These are phyloP conservation scores for Spizellomyces sp. DNA, from an alignment of 192 early-diverging fungal species.

Conservation along the genomic window DNA sequence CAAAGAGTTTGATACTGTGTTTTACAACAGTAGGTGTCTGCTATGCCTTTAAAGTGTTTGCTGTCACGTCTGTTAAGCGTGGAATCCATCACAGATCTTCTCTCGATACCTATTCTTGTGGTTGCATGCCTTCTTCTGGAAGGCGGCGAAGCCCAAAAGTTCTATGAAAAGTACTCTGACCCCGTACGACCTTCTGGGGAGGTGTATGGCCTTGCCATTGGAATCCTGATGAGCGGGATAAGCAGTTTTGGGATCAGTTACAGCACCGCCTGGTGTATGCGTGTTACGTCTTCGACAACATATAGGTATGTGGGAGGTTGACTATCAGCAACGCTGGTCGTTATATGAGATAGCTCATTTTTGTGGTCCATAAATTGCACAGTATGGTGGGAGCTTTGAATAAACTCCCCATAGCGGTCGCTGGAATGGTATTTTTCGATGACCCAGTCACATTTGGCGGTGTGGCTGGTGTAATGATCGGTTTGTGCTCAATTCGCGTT, in stretches of 20 bases:
- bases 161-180: conserved; percentile 41
- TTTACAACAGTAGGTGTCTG: conserved; percentile 77
- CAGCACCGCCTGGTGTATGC: conserved; percentile 78
- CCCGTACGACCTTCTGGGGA: conserved; percentile 11
- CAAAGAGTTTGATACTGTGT: conserved; percentile 98
- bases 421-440: conserved; percentile 94
- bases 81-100: conserved; percentile 49
- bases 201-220: conserved; percentile 50
- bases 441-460: conserved; percentile 78
- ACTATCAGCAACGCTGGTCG: background rate
- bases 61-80: background rate
- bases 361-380: background rate
- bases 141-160: conserved; percentile 15
- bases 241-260: conserved; percentile 92
- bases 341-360: background rate
- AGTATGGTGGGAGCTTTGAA: conserved; percentile 98
- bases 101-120: conserved; percentile 75
- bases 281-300: conserved; percentile 62
- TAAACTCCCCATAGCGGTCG: conserved; percentile 93
- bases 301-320: conserved; percentile 41
- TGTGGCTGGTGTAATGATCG: conserved; percentile 85
- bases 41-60: background rate
- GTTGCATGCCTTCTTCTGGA: conserved; percentile 44
- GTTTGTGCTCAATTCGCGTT: conserved; percentile 27
- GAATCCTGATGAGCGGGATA: conserved; percentile 77